Percentiles rank a stretch among this genome's conserved stretches.
phyloP scores from a whole-genome alignment of 768 basidiomycete species.

The Kwoniella sp. region DNA sequence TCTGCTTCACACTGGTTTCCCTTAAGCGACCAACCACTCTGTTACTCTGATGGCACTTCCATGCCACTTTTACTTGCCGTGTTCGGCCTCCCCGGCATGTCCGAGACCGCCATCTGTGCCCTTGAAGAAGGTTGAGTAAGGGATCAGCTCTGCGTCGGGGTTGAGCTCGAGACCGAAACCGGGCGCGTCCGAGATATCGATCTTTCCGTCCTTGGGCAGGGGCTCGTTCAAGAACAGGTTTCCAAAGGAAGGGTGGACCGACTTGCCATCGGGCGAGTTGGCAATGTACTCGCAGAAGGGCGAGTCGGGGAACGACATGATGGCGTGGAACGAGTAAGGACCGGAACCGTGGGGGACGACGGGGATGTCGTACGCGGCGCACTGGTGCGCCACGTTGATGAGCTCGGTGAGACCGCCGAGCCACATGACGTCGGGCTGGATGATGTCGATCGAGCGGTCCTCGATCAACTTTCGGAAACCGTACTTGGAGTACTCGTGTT shows the following conservation, averaged over 20 bases:
- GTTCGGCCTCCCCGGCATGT: slow-evolving; percentile 28
- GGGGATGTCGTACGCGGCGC: slow-evolving; percentile 61
- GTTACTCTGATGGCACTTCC: too few relatives aligned
- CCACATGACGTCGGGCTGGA: slow-evolving; percentile 59
- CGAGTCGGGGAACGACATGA: slow-evolving; percentile 58
- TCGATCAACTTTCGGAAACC: slow-evolving; percentile 58
- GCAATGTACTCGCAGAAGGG: slow-evolving; percentile 58
- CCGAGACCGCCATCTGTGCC: slow-evolving; percentile 33
- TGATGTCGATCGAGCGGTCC: slow-evolving; percentile 56
- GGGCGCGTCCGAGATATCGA: slow-evolving; percentile 57
- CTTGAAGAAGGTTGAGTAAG: slow-evolving; percentile 48
- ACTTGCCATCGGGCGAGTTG: slow-evolving; percentile 59
- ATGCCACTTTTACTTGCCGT: background rate
- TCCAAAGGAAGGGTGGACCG: slow-evolving; percentile 59
- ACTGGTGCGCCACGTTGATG: slow-evolving; percentile 55
- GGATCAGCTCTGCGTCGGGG: slow-evolving; percentile 56
- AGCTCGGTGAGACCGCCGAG: slow-evolving; percentile 56
- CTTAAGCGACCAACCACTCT: too few relatives aligned
- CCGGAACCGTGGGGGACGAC: slow-evolving; percentile 62
- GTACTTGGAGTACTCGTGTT: slow-evolving; percentile 58
- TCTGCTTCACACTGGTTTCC: too few relatives aligned
- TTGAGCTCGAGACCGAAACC: slow-evolving; percentile 60
- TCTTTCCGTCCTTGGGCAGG: slow-evolving; percentile 56
- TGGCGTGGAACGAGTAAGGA: slow-evolving; percentile 61
- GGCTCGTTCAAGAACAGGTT: slow-evolving; percentile 60